These are phyloP conservation scores for Fusarium globosum DNA, from an alignment of 2,329 filamentous ascomycete species.

Conservation along the genomic window DNA sequence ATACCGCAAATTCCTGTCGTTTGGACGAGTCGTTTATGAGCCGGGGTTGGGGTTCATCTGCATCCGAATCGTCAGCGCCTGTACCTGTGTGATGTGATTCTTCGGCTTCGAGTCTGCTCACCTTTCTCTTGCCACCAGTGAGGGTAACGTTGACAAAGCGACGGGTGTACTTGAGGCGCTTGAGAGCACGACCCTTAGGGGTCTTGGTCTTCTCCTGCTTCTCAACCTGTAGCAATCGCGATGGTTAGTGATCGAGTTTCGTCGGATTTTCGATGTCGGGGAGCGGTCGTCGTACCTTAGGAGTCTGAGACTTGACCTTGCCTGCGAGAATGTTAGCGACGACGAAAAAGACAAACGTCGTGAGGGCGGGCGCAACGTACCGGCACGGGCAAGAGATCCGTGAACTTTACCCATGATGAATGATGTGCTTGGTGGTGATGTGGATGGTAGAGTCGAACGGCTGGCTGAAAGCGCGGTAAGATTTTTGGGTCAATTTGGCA, in stretches of 20 bases:
- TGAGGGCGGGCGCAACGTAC: constrained; percentile 49
- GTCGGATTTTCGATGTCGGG: constrained; percentile 39
- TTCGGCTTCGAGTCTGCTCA: constrained; percentile 55
- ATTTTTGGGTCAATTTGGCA: constrained; percentile 53
- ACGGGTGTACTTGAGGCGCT: constrained; percentile 95
- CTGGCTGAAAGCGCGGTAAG: constrained; percentile 40
- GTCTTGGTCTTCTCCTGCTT: constrained; percentile 95
- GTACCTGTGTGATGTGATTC: neutral
- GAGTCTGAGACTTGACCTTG: constrained; percentile 98
- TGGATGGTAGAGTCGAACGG: constrained; percentile 48
- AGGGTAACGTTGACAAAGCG: constrained; percentile 98
- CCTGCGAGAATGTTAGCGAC: constrained; percentile 74
- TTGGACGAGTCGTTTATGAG: constrained; percentile 61
- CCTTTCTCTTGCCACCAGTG: constrained; percentile 98
- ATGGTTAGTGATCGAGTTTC: constrained; percentile 49
- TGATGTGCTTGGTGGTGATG: constrained; percentile 53
- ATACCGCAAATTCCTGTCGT: constrained; percentile 43
- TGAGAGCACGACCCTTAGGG: constrained; percentile 97
- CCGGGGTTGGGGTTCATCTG: constrained; percentile 91
- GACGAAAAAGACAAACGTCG: constrained; percentile 10
- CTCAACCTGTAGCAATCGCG: constrained; percentile 71
- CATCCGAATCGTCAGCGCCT: constrained; percentile 51
- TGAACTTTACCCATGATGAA: constrained; percentile 90
- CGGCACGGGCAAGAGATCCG: constrained; percentile 91
- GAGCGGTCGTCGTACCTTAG: constrained; percentile 73